These are phyloP conservation scores for Fistulinella prunicolor DNA, from an alignment of 768 basidiomycete genomes.

Conservation along the genomic window DNA sequence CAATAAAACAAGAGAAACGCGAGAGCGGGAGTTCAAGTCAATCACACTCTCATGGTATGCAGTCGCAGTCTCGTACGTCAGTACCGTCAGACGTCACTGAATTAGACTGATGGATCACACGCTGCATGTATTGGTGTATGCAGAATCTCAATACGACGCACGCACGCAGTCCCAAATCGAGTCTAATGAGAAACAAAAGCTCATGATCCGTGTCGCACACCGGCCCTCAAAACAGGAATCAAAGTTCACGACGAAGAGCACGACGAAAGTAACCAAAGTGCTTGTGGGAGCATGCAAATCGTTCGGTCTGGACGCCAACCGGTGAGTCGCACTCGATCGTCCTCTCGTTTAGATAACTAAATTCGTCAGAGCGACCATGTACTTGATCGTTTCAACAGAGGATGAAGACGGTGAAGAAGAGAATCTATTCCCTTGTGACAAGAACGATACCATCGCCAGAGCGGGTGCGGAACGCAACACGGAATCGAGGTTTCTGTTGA, in stretches of 20 bases:
- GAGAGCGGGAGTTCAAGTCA: neutral
- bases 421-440: conserved; percentile 31
- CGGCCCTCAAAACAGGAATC: conserved; percentile 29
- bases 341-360: neutral
- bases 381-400: conserved; percentile 22
- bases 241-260: conserved; percentile 29
- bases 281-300: conserved; percentile 29
- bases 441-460: conserved; percentile 21
- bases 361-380: conserved; percentile 20
- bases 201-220: conserved; percentile 33
- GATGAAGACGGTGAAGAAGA: conserved; percentile 27
- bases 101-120: neutral
- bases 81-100: neutral
- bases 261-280: conserved; percentile 32
- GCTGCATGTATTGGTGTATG: too few relatives aligned
- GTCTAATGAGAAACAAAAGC: conserved; percentile 8
- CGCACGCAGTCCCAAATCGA: conserved; percentile 3
- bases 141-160: conserved; percentile 5
- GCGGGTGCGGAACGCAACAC: conserved; percentile 25
- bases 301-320: conserved; percentile 21
- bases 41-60: neutral
- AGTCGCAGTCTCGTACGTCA: conserved; percentile 13
- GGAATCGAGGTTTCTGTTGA: conserved; percentile 26
- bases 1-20: conserved; percentile 18
- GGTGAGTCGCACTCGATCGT: conserved; percentile 12